Conservation (phyloP, 2,329 filamentous ascomycete species). For the Apiospora malaysiana region DNA sequence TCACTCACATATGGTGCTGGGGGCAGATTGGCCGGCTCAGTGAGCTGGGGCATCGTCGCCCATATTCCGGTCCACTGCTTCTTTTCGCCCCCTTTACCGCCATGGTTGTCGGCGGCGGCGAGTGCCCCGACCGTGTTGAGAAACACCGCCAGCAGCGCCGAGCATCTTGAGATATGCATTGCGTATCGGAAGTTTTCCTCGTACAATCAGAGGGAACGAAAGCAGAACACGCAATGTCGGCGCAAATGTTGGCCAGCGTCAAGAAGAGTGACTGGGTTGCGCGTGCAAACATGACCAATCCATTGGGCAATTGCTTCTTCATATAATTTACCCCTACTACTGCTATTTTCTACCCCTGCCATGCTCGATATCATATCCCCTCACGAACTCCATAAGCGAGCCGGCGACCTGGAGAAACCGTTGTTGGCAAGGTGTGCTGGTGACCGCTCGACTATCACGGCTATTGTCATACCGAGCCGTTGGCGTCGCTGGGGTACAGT, state of each 20-base stretch:
- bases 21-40: slow-evolving; percentile 64
- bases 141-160: background rate
- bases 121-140: slow-evolving; percentile 4
- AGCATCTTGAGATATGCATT: slow-evolving; percentile 1
- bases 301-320: background rate
- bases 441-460: background rate
- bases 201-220: too few species aligned
- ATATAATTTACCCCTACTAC: too few species aligned
- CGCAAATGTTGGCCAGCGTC: too few species aligned
- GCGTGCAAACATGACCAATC: background rate
- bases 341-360: background rate
- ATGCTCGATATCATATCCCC: background rate
- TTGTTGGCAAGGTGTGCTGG: background rate
- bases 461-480: background rate
- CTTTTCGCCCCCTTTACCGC: background rate
- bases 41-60: slow-evolving; percentile 67
- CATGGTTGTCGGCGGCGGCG: slow-evolving; percentile 1
- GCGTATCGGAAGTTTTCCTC: background rate
- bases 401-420: background rate
- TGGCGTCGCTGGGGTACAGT: background rate
- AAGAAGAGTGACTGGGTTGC: background rate
- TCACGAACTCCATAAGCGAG: background rate
- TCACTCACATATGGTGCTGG: slow-evolving; percentile 61
- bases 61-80: slow-evolving; percentile 66
- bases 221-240: background rate